These are phyloP conservation scores for Xylaria multiplex DNA, from an alignment of 2,329 filamentous ascomycete species.

Conservation along the genomic window DNA sequence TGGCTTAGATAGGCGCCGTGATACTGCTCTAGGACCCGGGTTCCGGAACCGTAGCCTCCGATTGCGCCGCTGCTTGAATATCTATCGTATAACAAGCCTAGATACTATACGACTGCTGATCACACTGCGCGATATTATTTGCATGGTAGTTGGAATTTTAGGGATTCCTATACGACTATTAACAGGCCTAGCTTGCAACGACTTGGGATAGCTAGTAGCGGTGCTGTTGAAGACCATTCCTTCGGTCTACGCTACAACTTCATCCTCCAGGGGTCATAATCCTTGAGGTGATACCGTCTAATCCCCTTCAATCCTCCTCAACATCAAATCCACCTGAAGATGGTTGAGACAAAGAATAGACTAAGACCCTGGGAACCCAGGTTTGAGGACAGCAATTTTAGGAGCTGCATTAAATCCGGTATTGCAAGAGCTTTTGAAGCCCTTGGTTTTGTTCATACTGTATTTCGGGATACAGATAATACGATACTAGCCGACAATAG, in stretches of 20 bases:
- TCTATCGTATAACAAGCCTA: too few relatives aligned
- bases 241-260: not conserved
- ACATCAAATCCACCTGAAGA: not conserved
- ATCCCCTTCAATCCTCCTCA: not conserved
- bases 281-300: not conserved
- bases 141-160: not conserved
- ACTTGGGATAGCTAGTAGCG: not conserved
- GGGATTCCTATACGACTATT: not conserved
- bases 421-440: not conserved
- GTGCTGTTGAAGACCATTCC: not conserved
- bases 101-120: not conserved
- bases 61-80: slow-evolving; percentile 1
- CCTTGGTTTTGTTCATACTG: not conserved
- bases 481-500: not conserved
- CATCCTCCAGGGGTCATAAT: not conserved
- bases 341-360: not conserved
- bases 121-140: not conserved
- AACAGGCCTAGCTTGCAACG: not conserved
- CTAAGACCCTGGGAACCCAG: not conserved
- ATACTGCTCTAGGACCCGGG: too few relatives aligned
- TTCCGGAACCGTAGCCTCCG: not conserved
- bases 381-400: not conserved
- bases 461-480: not conserved
- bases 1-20: not conserved
- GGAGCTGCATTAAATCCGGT: not conserved